Percentiles rank a stretch among this genome's conserved stretches.
These are phyloP conservation scores for Daedaleopsis sinensis DNA, from an alignment of 768 basidiomycete species.

Conservation along the genomic window DNA sequence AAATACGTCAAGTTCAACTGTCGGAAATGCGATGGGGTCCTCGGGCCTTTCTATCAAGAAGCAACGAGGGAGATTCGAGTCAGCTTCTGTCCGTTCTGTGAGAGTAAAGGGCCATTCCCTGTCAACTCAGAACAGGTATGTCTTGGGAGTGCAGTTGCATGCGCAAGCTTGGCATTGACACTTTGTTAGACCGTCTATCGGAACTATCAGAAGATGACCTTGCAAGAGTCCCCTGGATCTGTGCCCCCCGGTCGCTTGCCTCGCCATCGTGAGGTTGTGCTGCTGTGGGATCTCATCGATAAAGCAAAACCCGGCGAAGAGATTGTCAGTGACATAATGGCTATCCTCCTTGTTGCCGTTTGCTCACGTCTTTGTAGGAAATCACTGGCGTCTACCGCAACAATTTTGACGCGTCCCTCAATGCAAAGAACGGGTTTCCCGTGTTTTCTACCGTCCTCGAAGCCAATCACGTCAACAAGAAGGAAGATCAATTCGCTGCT, in stretches of 20 bases:
- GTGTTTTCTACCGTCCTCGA: conserved; percentile 99
- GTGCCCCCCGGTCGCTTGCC: conserved; percentile 98
- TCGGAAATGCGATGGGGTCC: conserved; percentile 87
- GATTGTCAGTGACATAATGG: conserved; percentile 61
- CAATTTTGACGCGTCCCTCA: conserved; percentile 97
- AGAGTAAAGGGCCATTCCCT: conserved; percentile 91
- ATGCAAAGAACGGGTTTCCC: conserved; percentile 98
- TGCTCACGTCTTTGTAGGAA: conserved; percentile 58
- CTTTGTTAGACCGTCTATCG: conserved; percentile 87
- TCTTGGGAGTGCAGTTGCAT: not conserved
- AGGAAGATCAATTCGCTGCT: conserved; percentile 98
- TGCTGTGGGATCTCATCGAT: conserved; percentile 98
- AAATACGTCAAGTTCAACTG: conserved; percentile 99
- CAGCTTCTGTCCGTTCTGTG: conserved; percentile 93
- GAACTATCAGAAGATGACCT: conserved; percentile 98
- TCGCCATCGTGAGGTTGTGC: conserved; percentile 93
- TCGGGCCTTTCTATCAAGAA: conserved; percentile 99
- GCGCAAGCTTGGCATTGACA: not conserved
- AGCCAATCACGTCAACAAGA: conserved; percentile 98
- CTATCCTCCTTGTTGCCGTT: not conserved
- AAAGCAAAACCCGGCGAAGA: conserved; percentile 98
- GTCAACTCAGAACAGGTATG: conserved; percentile 94
- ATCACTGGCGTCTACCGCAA: conserved; percentile 98
- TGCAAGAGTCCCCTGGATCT: conserved; percentile 97
- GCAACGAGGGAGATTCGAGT: conserved; percentile 92